Conservation (phyloP, 2,329 filamentous ascomycete species). For the Zymoseptoria tritici region DNA sequence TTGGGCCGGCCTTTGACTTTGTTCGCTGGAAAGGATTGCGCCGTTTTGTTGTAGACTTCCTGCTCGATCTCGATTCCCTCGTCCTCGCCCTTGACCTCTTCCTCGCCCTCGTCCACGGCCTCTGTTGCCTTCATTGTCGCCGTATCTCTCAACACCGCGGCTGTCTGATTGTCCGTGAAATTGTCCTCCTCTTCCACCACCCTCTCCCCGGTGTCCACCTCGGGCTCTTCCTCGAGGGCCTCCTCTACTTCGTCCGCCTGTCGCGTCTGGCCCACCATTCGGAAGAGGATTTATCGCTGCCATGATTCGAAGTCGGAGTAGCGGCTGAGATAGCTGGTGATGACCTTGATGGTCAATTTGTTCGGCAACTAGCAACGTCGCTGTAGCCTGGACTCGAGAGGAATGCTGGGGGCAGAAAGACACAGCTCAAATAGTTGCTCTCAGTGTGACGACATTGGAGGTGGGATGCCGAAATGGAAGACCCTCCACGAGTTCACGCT, state of each 20-base stretch:
- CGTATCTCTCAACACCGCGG: conserved; percentile 6
- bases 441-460: background rate
- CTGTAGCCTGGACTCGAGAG: background rate
- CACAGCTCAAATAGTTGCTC: background rate
- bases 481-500: background rate
- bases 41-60: conserved; percentile 19
- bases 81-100: conserved; percentile 28
- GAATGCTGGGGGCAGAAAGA: background rate
- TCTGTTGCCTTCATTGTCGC: conserved; percentile 8
- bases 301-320: conserved; percentile 5
- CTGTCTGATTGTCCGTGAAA: conserved; percentile 8
- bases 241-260: conserved; percentile 5
- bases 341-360: background rate
- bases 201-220: conserved; percentile 16
- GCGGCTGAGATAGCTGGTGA: background rate
- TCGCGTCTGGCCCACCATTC: conserved; percentile 4
- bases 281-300: conserved; percentile 7
- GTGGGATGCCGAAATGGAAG: background rate
- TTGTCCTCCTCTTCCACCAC: conserved; percentile 9
- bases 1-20: conserved; percentile 22
- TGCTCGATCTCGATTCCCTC: conserved; percentile 30
- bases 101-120: conserved; percentile 26
- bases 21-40: conserved; percentile 14
- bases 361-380: background rate
- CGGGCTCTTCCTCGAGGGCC: conserved; percentile 12